Evolutionary conservation across 306 rosid species (phyloP).

Genomic region (Ormosia emarginata): DNA sequence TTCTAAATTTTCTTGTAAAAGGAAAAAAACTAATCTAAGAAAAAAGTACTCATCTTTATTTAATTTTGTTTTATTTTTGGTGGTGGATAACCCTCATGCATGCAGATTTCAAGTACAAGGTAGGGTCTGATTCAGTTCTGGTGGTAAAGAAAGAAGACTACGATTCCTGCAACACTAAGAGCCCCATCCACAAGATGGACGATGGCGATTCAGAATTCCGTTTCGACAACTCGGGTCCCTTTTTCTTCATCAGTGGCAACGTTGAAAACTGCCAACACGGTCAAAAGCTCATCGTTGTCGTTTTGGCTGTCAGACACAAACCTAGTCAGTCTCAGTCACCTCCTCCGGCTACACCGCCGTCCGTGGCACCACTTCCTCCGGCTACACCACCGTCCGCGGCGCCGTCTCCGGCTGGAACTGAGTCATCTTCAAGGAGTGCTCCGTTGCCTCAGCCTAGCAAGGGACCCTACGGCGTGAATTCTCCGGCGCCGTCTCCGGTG

Average conservation of each 20-base stretch:
- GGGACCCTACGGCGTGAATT: not conserved
- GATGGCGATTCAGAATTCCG: conserved; percentile 46
- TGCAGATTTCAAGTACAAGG: conserved; percentile 62
- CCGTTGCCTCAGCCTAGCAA: not conserved
- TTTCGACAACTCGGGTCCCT: conserved; percentile 54
- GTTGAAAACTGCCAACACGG: conserved; percentile 40
- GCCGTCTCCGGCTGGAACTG: not conserved
- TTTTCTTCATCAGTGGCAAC: conserved; percentile 56
- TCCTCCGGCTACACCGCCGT: not conserved
- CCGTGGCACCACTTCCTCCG: not conserved
- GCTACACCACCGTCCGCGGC: not conserved
- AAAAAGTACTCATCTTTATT: not conserved
- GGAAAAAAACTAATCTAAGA: too few species aligned
- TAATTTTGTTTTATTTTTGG: not conserved
- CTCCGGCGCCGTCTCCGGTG: conserved; percentile 23
- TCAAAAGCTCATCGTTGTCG: conserved; percentile 47
- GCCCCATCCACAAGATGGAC: conserved; percentile 25
- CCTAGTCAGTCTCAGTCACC: not conserved
- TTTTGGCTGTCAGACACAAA: conserved; percentile 30
- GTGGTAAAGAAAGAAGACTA: conserved; percentile 51
- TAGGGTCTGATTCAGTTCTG: conserved; percentile 60
- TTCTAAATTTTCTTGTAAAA: too few species aligned
- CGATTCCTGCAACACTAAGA: conserved; percentile 44
- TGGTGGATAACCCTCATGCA: not conserved
- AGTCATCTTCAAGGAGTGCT: not conserved